These are phyloP conservation scores for Dendrostoma leiphaemia DNA, from an alignment of 2,329 filamentous ascomycete species.

Conservation along the genomic window DNA sequence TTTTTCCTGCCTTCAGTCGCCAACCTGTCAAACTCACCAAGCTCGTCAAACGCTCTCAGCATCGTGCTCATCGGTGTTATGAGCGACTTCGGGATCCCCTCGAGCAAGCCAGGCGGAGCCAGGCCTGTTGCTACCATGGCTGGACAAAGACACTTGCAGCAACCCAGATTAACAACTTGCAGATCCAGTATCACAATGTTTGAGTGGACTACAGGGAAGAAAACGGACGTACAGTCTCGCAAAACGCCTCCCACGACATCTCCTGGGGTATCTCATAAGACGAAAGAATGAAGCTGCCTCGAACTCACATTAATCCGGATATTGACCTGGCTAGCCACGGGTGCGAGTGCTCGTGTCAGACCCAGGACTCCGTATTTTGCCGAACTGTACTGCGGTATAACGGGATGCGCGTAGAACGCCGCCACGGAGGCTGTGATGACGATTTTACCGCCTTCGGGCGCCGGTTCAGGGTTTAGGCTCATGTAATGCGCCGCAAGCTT, in stretches of 20 bases:
- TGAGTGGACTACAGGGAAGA: not conserved
- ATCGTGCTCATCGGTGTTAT: constrained; percentile 6
- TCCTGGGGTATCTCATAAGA: too few relatives aligned
- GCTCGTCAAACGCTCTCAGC: constrained; percentile 5
- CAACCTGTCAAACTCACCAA: constrained; percentile 6
- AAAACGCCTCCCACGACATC: not conserved
- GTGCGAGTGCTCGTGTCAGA: not conserved
- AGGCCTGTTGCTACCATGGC: constrained; percentile 5
- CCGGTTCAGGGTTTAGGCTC: constrained; percentile 1
- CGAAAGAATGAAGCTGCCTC: too few relatives aligned
- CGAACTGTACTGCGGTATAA: constrained; percentile 2
- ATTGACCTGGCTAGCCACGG: not conserved
- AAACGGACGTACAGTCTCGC: not conserved
- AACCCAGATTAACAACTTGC: not conserved
- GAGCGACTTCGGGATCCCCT: not conserved
- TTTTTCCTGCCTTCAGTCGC: not conserved
- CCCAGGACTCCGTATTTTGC: constrained; percentile 2
- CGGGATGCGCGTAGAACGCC: not conserved
- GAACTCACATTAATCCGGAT: constrained; percentile 1
- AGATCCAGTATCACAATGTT: too few relatives aligned
- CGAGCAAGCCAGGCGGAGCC: not conserved
- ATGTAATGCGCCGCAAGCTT: constrained; percentile 11
- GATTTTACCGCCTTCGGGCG: constrained; percentile 1
- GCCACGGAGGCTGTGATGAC: constrained; percentile 3
- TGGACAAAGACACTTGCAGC: constrained; percentile 6